phyloP scores from a whole-genome alignment of 306 rosid genomes.

The Abrus precatorius region DNA sequence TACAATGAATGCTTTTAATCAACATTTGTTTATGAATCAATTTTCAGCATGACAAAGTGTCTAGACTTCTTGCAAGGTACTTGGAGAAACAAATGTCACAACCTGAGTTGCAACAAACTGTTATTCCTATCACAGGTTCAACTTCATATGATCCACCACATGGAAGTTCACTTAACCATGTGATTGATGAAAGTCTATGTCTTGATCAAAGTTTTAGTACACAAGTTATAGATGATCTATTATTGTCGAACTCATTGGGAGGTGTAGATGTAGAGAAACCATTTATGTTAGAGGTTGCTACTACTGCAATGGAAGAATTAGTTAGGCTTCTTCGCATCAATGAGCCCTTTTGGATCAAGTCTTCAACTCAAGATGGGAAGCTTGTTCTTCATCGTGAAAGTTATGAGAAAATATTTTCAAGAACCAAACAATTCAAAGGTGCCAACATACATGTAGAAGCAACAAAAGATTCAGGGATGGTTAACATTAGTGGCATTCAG shows the following conservation, averaged over 20 bases:
- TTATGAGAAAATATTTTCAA: constrained; percentile 63
- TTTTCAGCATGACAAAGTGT: constrained; percentile 64
- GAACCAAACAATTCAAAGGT: constrained; percentile 45
- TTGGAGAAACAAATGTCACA: constrained; percentile 59
- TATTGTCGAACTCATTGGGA: constrained; percentile 12
- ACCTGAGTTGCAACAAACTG: constrained; percentile 41
- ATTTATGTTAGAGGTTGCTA: constrained; percentile 55
- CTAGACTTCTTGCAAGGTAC: constrained; percentile 54
- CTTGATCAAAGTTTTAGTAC: constrained; percentile 23
- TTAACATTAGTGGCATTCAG: constrained; percentile 47
- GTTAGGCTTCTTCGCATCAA: constrained; percentile 49
- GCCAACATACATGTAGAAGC: constrained; percentile 57
- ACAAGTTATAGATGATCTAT: background rate
- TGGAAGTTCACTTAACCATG: constrained; percentile 48
- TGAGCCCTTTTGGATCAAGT: constrained; percentile 66
- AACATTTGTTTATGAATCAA: background rate
- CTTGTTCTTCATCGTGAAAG: constrained; percentile 49
- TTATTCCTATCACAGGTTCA: constrained; percentile 37
- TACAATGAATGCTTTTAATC: background rate
- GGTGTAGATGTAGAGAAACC: constrained; percentile 48
- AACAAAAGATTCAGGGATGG: constrained; percentile 67
- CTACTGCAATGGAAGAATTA: constrained; percentile 60
- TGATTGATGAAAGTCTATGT: constrained; percentile 33
- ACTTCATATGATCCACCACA: constrained; percentile 39
- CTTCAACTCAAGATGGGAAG: constrained; percentile 43